These are phyloP conservation scores for Aspergillus felis DNA, from an alignment of 2,329 filamentous ascomycete genomes.

Conservation along the genomic window DNA sequence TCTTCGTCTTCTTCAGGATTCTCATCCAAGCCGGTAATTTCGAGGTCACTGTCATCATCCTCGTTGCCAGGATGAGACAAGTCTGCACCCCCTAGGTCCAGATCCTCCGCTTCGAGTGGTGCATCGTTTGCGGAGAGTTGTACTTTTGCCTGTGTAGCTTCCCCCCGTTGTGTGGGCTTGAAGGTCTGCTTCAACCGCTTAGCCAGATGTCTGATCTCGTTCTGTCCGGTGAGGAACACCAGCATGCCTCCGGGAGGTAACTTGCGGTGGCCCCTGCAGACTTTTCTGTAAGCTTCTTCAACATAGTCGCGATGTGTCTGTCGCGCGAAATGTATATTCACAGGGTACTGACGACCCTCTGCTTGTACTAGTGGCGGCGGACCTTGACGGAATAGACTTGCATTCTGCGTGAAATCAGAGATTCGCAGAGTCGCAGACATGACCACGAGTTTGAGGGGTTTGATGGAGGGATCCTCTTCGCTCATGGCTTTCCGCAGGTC, in stretches of 20 bases:
- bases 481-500: slow-evolving; percentile 74
- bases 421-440: slow-evolving; percentile 96
- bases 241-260: slow-evolving; percentile 86
- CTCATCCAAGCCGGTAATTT: slow-evolving; percentile 59
- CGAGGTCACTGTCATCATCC: slow-evolving; percentile 53
- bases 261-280: slow-evolving; percentile 82
- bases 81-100: slow-evolving; percentile 67
- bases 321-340: slow-evolving; percentile 83
- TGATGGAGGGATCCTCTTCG: slow-evolving; percentile 64
- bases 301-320: slow-evolving; percentile 83
- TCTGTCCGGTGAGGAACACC: slow-evolving; percentile 90
- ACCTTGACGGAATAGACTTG: slow-evolving; percentile 66
- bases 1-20: slow-evolving; percentile 61
- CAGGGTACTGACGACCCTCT: slow-evolving; percentile 86
- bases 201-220: slow-evolving; percentile 81
- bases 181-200: slow-evolving; percentile 71
- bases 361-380: slow-evolving; percentile 82
- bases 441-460: slow-evolving; percentile 87
- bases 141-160: slow-evolving; percentile 61
- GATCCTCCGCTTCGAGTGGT: slow-evolving; percentile 78
- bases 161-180: slow-evolving; percentile 48
- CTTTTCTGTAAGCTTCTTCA: slow-evolving; percentile 83
- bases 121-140: slow-evolving; percentile 72
- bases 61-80: slow-evolving; percentile 49
- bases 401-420: slow-evolving; percentile 83